Evolutionary conservation across 2,329 filamentous ascomycete species (phyloP).

Genomic region (Acrodontium crateriforme): DNA sequence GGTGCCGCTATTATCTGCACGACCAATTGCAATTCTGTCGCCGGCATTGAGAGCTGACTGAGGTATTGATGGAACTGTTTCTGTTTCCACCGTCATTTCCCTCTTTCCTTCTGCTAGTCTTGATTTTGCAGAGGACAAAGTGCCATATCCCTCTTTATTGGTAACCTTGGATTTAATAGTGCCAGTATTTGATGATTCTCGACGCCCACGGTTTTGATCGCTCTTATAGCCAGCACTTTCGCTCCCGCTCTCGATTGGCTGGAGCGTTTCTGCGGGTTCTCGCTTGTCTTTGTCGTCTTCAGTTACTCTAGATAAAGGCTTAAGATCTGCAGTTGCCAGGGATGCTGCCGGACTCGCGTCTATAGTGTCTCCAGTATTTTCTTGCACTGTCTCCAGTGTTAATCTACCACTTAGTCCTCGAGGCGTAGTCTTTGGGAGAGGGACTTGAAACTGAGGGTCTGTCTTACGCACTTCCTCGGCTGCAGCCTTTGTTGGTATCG

Average conservation of each 20-base stretch:
- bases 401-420: slow-evolving; percentile 28
- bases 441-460: slow-evolving; percentile 24
- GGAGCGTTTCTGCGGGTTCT: slow-evolving; percentile 36
- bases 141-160: slow-evolving; percentile 54
- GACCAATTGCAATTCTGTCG: slow-evolving; percentile 43
- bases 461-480: slow-evolving; percentile 21
- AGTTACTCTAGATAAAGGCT: slow-evolving; percentile 13
- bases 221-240: slow-evolving; percentile 49
- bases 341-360: slow-evolving; percentile 57
- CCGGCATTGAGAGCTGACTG: slow-evolving; percentile 56
- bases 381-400: slow-evolving; percentile 74
- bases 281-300: slow-evolving; percentile 13
- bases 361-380: slow-evolving; percentile 17
- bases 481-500: slow-evolving; percentile 4
- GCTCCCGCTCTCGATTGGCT: slow-evolving; percentile 43
- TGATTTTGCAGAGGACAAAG: slow-evolving; percentile 48
- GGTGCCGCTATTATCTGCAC: slow-evolving; percentile 53
- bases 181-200: slow-evolving; percentile 16
- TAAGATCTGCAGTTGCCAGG: slow-evolving; percentile 18
- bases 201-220: slow-evolving; percentile 25
- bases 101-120: slow-evolving; percentile 62
- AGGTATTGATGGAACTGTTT: slow-evolving; percentile 83
- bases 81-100: slow-evolving; percentile 96
- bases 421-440: slow-evolving; percentile 26
- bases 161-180: slow-evolving; percentile 23